These are phyloP conservation scores for Rhodomyrtus psidioides DNA, from an alignment of 441 rosid species.

Conservation along the genomic window DNA sequence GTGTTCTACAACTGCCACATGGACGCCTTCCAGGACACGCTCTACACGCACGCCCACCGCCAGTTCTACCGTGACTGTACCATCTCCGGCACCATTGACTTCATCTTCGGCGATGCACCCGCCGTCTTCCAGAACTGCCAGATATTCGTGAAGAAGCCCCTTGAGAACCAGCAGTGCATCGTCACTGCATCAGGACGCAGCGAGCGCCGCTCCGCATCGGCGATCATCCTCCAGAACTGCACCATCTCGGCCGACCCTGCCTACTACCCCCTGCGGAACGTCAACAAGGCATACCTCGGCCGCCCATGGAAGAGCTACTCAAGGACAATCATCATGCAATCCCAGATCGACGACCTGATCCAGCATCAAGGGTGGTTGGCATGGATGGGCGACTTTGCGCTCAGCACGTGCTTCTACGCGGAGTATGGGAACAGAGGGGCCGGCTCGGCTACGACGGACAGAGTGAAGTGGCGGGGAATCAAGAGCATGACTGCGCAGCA, in stretches of 20 bases:
- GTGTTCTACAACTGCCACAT: conserved; percentile 53
- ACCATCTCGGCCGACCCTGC: conserved; percentile 35
- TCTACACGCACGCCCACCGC: conserved; percentile 58
- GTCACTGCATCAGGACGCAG: conserved; percentile 62
- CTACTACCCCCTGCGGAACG: conserved; percentile 24
- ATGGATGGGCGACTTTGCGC: conserved; percentile 37
- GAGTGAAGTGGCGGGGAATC: conserved; percentile 60
- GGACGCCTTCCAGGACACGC: conserved; percentile 70
- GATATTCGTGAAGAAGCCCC: conserved; percentile 44
- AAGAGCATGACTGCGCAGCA: conserved; percentile 17
- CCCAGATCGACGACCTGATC: conserved; percentile 38
- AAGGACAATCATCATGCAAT: conserved; percentile 51
- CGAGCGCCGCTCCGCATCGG: conserved; percentile 30
- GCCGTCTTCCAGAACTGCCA: conserved; percentile 58
- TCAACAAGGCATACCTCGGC: conserved; percentile 50
- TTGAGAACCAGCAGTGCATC: conserved; percentile 33
- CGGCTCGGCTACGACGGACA: conserved; percentile 30
- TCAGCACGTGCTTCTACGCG: conserved; percentile 40
- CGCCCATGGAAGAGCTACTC: conserved; percentile 67
- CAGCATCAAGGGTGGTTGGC: conserved; percentile 61
- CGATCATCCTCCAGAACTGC: conserved; percentile 58
- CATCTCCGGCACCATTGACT: conserved; percentile 65
- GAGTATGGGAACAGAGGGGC: conserved; percentile 58
- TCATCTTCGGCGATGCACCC: conserved; percentile 55
- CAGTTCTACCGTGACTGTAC: conserved; percentile 80